Evolutionary conservation across 805 yeast genomes (phyloP).

Genomic region (Priceomyces medius): DNA sequence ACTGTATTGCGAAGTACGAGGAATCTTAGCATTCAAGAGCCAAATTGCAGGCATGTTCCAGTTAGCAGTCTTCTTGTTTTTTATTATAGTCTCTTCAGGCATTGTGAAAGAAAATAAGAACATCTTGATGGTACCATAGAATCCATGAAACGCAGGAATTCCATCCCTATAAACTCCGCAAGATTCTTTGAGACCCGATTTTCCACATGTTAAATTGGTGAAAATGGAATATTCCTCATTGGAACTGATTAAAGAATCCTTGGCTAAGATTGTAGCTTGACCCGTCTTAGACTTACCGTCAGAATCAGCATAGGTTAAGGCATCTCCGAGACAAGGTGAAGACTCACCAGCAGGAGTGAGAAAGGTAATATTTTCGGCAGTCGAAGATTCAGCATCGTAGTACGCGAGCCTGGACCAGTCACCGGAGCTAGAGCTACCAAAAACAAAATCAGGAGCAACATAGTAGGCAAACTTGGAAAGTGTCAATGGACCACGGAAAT

Average conservation of each 20-base stretch:
- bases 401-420: slow-evolving; percentile 62
- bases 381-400: slow-evolving; percentile 49
- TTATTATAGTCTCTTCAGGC: slow-evolving; percentile 52
- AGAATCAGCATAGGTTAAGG: slow-evolving; percentile 57
- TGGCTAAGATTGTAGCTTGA: slow-evolving; percentile 46
- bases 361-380: slow-evolving; percentile 65
- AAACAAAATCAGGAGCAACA: slow-evolving; percentile 41
- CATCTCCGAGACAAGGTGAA: slow-evolving; percentile 66
- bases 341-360: slow-evolving; percentile 60
- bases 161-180: slow-evolving; percentile 79
- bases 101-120: slow-evolving; percentile 68
- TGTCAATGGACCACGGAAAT: slow-evolving; percentile 72
- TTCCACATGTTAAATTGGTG: slow-evolving; percentile 57
- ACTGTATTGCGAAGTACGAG: slow-evolving; percentile 74
- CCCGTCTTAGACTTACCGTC: slow-evolving; percentile 54
- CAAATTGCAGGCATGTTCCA: slow-evolving; percentile 77
- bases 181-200: slow-evolving; percentile 51
- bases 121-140: slow-evolving; percentile 64
- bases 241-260: slow-evolving; percentile 51
- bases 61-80: slow-evolving; percentile 22
- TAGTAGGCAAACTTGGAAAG: slow-evolving; percentile 63
- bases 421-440: slow-evolving; percentile 33
- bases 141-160: slow-evolving; percentile 75
- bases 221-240: slow-evolving; percentile 60
- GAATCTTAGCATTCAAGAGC: slow-evolving; percentile 70